phyloP scores from a whole-genome alignment of 169 alveolate species.

The Cryptosporidium bovis region DNA sequence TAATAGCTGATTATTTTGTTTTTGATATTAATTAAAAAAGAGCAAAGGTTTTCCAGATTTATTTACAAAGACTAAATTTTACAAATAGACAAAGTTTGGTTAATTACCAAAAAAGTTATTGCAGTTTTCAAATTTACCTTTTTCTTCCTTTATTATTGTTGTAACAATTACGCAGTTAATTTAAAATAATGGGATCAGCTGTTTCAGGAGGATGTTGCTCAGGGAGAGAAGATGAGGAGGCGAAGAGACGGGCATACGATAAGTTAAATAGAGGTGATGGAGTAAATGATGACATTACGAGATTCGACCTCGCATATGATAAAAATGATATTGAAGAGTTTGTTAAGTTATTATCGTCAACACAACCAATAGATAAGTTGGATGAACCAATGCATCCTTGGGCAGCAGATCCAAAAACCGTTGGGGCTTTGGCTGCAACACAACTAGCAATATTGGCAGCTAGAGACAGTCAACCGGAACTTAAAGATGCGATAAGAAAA shows the following conservation, averaged over 20 bases:
- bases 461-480: conserved; percentile 83
- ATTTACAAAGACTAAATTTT: too few species aligned
- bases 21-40: too few species aligned
- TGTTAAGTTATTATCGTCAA: conserved; percentile 82
- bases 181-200: conserved; percentile 22
- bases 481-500: conserved; percentile 83
- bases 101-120: too few species aligned
- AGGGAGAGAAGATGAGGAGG: conserved; percentile 73
- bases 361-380: conserved; percentile 86
- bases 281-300: conserved; percentile 84
- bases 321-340: conserved; percentile 85
- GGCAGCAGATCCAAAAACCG: conserved; percentile 95
- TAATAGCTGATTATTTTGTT: too few species aligned
- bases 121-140: too few species aligned
- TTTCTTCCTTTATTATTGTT: too few species aligned
- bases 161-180: too few species aligned
- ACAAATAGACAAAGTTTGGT: too few species aligned
- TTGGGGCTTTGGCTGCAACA: conserved; percentile 95
- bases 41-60: too few species aligned
- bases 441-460: conserved; percentile 93
- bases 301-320: conserved; percentile 87
- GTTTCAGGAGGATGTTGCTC: conserved; percentile 61
- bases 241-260: conserved; percentile 43
- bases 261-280: conserved; percentile 29
- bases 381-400: conserved; percentile 93